Evolutionary conservation across 2,329 filamentous ascomycete genomes (phyloP).

Genomic region (Aspergillus nomiae): DNA sequence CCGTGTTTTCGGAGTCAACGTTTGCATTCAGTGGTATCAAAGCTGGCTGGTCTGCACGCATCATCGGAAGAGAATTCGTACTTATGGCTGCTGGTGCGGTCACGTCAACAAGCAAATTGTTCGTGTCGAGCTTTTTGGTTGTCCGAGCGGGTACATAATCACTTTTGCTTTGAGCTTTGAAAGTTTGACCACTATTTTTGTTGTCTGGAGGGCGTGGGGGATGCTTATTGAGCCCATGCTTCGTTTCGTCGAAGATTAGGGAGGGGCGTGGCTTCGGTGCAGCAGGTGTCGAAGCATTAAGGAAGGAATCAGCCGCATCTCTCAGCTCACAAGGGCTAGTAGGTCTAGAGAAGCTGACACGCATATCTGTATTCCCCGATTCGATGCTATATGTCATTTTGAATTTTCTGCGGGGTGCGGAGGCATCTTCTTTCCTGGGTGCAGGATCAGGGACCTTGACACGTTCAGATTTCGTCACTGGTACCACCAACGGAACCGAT

Average conservation of each 20-base stretch:
- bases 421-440: conserved; percentile 7
- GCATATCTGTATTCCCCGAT: background rate
- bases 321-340: background rate
- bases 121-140: background rate
- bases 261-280: conserved; percentile 7
- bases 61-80: background rate
- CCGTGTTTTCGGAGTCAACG: background rate
- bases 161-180: background rate
- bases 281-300: background rate
- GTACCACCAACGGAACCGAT: background rate
- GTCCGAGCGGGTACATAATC: background rate
- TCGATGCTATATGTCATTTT: conserved; percentile 18
- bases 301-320: background rate
- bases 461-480: background rate
- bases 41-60: conserved; percentile 22
- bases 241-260: conserved; percentile 18
- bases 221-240: conserved; percentile 17
- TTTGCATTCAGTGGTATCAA: conserved; percentile 17
- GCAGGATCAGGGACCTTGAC: background rate
- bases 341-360: background rate
- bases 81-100: conserved; percentile 4
- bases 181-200: background rate
- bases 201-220: background rate
- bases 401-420: conserved; percentile 19
- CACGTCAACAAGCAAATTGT: conserved; percentile 18